Conservation (phyloP, 352 stramenopile genomes). For the Thraustotheca clavata region DNA sequence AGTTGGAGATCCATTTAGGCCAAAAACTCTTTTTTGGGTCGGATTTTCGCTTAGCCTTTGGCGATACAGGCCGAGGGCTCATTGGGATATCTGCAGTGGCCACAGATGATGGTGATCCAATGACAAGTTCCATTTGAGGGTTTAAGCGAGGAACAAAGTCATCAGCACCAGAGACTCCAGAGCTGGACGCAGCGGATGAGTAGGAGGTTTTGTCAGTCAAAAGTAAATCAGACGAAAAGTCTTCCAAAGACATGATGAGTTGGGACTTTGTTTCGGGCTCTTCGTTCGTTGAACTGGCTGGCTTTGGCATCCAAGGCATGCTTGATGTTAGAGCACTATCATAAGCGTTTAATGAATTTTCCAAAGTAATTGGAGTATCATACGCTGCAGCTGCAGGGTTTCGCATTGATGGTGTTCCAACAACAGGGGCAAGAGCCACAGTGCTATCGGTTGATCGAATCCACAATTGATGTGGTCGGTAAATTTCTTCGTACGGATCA, state of each 20-base stretch:
- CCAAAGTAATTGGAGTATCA: no score
- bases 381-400: no score
- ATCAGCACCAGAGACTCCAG: no score
- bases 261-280: neutral
- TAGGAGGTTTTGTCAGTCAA: no score
- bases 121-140: neutral
- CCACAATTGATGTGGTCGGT: no score
- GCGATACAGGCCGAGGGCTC: neutral
- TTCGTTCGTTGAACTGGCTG: neutral
- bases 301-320: neutral
- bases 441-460: no score
- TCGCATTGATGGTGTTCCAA: no score
- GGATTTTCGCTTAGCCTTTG: neutral
- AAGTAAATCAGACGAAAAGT: neutral
- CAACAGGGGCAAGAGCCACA: no score
- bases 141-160: neutral
- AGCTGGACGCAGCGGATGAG: no score
- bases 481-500: no score
- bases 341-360: neutral
- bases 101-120: neutral
- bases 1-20: neutral
- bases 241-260: neutral
- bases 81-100: conserved; percentile 1
- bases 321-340: neutral
- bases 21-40: neutral